phyloP scores from a whole-genome alignment of 164 flowering plant genomes.

The Platanus orientalis region DNA sequence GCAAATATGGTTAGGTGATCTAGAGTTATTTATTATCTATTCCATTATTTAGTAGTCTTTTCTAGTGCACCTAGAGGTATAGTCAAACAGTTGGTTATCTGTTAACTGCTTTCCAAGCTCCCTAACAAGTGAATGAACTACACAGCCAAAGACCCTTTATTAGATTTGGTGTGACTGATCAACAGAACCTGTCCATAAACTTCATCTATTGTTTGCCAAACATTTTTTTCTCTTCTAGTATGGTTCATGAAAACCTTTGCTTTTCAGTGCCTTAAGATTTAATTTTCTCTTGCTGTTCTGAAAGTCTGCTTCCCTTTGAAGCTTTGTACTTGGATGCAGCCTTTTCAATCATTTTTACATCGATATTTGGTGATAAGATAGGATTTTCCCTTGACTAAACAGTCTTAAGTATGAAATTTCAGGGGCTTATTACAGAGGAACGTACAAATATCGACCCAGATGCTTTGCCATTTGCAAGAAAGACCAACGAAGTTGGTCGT shows the following conservation, averaged over 20 bases:
- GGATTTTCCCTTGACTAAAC: not conserved
- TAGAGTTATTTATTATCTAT: no score
- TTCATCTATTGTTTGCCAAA: no score
- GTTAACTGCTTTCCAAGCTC: no score
- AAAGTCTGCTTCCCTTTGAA: not conserved
- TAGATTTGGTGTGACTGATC: not conserved
- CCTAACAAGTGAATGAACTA: no score
- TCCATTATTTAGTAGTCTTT: no score
- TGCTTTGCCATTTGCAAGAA: constrained; percentile 87
- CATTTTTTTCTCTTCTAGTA: no score
- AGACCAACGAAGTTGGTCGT: constrained; percentile 55
- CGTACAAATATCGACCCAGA: constrained; percentile 80
- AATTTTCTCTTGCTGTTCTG: not conserved
- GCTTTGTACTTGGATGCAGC: no score
- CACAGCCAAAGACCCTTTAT: not conserved
- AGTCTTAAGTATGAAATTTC: not conserved
- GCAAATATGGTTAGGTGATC: no score
- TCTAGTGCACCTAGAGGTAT: no score
- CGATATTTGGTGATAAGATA: not conserved
- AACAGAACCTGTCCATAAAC: not conserved
- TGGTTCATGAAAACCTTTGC: no score
- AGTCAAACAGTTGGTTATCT: no score
- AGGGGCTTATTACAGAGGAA: constrained; percentile 91
- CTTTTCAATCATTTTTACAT: not conserved
- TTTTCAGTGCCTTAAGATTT: not conserved